Evolutionary conservation across 1,139 yeast species (phyloP), one percentile per base, ranked within the genome.

Genomic region (Taphrina flavorubra): DNA sequence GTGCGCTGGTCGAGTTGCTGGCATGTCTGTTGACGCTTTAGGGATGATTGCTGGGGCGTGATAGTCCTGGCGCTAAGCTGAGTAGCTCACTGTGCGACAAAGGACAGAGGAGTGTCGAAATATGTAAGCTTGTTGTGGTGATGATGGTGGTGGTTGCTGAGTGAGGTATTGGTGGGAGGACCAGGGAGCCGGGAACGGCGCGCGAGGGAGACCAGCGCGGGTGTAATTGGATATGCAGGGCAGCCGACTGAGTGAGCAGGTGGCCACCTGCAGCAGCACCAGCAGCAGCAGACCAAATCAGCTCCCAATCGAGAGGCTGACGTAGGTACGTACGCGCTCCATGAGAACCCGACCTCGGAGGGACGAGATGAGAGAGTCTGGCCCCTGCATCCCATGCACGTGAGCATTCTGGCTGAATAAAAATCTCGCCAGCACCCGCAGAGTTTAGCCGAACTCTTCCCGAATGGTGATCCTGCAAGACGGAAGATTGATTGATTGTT

Each of bases 181-280:
- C 47, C 47, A 16, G 18, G n/a, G 47, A 44, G 47, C 8, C 47
- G 47, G 47, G 14, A 39, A 10, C 42, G 42, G 42, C 42, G 42
- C 42, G 42, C 31, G 31, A 25, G 31, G 31, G 31, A 25, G 31
- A n/a, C 4, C 31, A 25, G 31, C 31, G 31, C 31, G 31, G 31
- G 47, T 13, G 47, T 13, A 2, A 16, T 44, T 5, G 11, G 47
- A 44, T 44, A 44, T 44, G 47, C 47, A n/a, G n/a, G n/a, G n/a
- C n/a, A 16, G 31, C 31, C 47, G 18, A 6, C 13, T 3, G 42
- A 14, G 11, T 10, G 47, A 44, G 47, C 47, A 44, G 47, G 47
- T 14, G 47, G n/a, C n/a, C n/a, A n/a, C n/a, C n/a, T n/a, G n/a
- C n/a, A n/a, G n/a, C n/a, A n/a, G n/a, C n/a, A n/a, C n/a, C n/a